A percentile compares a stretch with the other conserved stretches of the same genome.
phyloP scores from a whole-genome alignment of 148 eudicot genomes.

The Chenopodium album region DNA sequence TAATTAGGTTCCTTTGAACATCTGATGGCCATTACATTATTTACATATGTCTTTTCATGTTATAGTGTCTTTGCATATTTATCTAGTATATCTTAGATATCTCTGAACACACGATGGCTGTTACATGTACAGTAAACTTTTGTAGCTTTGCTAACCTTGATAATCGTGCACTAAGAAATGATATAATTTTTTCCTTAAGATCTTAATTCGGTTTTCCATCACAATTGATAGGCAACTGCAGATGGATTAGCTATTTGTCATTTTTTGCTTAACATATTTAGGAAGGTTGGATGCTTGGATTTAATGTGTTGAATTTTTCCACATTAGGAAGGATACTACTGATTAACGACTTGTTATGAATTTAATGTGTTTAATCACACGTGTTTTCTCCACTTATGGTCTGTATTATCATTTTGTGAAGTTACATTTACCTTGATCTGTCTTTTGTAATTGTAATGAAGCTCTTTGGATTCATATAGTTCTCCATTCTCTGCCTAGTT shows the following conservation, averaged over 20 bases:
- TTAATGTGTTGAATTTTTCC: constrained; percentile 17
- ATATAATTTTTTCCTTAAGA: background rate
- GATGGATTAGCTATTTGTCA: constrained; percentile 24
- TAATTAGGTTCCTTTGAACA: background rate
- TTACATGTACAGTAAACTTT: background rate
- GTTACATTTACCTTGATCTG: background rate
- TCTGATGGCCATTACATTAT: background rate
- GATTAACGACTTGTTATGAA: background rate
- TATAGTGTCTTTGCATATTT: background rate
- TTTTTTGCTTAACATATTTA: constrained; percentile 21
- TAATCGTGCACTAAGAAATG: constrained; percentile 11
- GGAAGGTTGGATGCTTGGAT: constrained; percentile 29
- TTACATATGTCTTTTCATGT: background rate
- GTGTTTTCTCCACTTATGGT: constrained; percentile 13
- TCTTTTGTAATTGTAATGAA: constrained; percentile 17
- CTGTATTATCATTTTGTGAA: constrained; percentile 2
- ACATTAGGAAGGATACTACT: constrained; percentile 23
- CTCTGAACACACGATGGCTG: background rate
- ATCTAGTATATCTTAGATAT: background rate
- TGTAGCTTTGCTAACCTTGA: background rate
- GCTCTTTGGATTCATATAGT: constrained; percentile 8
- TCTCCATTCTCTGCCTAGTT: constrained; percentile 21
- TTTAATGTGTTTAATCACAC: background rate
- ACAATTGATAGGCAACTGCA: constrained; percentile 2
- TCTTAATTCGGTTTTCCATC: background rate